Percentiles rank a stretch among this genome's conserved stretches.
These are phyloP conservation scores for Crithidia sp. DNA, from an alignment of 208 protist genomes.

Conservation along the genomic window DNA sequence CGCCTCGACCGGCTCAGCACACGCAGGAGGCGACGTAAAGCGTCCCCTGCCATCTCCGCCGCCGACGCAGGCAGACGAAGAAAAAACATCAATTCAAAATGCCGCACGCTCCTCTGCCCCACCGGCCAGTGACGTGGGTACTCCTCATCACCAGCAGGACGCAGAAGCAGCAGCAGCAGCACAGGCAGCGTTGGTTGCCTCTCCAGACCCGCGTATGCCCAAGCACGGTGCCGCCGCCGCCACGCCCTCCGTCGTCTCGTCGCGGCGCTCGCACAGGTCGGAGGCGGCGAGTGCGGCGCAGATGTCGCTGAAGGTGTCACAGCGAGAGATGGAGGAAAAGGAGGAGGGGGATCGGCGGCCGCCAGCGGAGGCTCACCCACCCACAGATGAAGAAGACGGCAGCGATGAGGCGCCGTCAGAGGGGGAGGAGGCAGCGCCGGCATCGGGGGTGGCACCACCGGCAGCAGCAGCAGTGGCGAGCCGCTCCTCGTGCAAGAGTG, in stretches of 20 bases:
- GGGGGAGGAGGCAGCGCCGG: no score
- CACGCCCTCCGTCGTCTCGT: neutral
- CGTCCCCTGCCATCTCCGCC: slow-evolving; percentile 4
- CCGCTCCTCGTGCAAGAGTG: no score
- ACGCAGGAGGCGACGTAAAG: slow-evolving; percentile 6
- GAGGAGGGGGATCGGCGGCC: neutral
- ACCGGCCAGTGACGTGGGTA: neutral
- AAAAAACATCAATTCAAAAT: neutral
- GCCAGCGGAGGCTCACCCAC: neutral
- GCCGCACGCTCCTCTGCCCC: neutral
- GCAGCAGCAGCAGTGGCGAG: no score
- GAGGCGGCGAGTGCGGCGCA: neutral
- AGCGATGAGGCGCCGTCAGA: no score
- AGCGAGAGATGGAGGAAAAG: neutral
- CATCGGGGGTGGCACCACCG: no score
- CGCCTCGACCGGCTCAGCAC: slow-evolving; percentile 5
- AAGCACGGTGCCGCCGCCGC: neutral
- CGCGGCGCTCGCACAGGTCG: slow-evolving; percentile 1
- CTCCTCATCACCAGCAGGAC: neutral
- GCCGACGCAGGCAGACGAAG: neutral
- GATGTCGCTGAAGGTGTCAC: neutral
- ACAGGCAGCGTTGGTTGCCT: neutral
- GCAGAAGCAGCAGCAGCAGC: neutral
- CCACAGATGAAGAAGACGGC: no score
- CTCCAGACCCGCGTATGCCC: slow-evolving; percentile 10